A percentile compares a stretch with the other conserved stretches of the same genome.
These are phyloP conservation scores for Phytopythium montanum DNA, from an alignment of 352 stramenopile genomes.

Conservation along the genomic window DNA sequence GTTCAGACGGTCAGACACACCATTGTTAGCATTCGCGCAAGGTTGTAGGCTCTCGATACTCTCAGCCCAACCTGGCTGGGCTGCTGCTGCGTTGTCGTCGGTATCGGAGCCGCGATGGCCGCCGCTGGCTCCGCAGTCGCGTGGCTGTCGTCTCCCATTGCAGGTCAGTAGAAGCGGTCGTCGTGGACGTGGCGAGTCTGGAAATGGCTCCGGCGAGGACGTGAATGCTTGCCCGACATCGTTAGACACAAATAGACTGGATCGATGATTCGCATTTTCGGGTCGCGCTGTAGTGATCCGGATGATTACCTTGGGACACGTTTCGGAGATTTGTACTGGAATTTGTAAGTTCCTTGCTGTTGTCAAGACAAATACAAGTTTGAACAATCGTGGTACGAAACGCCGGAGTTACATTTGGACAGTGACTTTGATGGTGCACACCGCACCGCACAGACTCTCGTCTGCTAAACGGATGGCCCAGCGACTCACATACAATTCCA, in stretches of 20 bases:
- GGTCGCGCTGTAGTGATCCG: neutral
- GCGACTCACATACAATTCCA: neutral
- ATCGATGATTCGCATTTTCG: neutral
- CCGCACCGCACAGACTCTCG: neutral
- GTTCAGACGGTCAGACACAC: neutral
- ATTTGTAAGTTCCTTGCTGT: neutral
- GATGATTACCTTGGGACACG: neutral
- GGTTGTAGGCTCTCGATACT: too few relatives aligned
- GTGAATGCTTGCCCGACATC: too few relatives aligned
- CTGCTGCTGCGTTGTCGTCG: neutral
- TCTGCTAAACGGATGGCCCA: neutral
- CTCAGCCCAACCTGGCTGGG: neutral
- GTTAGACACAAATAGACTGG: neutral
- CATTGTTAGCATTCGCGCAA: too few relatives aligned
- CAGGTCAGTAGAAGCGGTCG: neutral
- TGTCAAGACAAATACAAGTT: too few relatives aligned
- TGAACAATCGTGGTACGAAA: neutral
- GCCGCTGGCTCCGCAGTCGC: neutral
- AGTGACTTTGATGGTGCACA: neutral
- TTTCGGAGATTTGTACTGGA: neutral
- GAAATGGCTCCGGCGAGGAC: neutral
- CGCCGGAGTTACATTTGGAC: neutral
- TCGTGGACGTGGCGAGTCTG: neutral
- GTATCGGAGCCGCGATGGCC: neutral
- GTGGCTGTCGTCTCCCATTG: neutral